Base-by-base conservation (phyloP, 2,329 filamentous ascomycete species). In the Myriosclerotinia scirpicola region DNA sequence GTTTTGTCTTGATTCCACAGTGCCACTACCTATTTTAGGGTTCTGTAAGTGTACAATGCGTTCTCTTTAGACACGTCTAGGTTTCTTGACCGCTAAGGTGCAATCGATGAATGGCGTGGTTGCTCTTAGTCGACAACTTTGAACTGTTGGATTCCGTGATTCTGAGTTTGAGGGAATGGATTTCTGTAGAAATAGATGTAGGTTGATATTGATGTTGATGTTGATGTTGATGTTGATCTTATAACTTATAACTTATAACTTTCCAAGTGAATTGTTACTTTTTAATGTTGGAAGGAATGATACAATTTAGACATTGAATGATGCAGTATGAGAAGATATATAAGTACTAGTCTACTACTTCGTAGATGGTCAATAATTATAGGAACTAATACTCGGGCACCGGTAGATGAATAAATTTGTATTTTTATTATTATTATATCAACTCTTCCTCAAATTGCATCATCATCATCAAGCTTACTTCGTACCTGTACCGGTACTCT, bases 61-160 rank as follows among this genome's bases (percentile, higher is more conserved):
- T 26, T 38, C 36, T 38, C 52, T 26, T 20, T 15, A 40, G 50
- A 61, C 60, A 50, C 9, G 44, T 50, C 56, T 40, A 36, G 56
- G 36, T 63, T 64, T 58, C 38, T 64, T 68, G 67, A 66, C 67
- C 64, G 67, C 67, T 46, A 42, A 67, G 53, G 64, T 53, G 67
- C 22, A 46, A 54, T 63, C 0, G 53, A 59, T 64, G 53, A 40
- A 54, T 62, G 64, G 22, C 20, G 15, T 61, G 58, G 34, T 38
- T 26, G 22, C 26, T 59, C 26, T 26, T 36, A 36, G 40, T 36
- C 46, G 40, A 46, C 42, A 59, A 46, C 22, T 4, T 48, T 14
- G 42, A 36, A 9, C 26, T 48, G 48, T 20, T 17, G 48, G 22
- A 54, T 44, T 40, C 9, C 36, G 48, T 44, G 48, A 63, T 54